These are phyloP conservation scores for Auricularia sp. DNA, from an alignment of 768 basidiomycete species.

Conservation along the genomic window DNA sequence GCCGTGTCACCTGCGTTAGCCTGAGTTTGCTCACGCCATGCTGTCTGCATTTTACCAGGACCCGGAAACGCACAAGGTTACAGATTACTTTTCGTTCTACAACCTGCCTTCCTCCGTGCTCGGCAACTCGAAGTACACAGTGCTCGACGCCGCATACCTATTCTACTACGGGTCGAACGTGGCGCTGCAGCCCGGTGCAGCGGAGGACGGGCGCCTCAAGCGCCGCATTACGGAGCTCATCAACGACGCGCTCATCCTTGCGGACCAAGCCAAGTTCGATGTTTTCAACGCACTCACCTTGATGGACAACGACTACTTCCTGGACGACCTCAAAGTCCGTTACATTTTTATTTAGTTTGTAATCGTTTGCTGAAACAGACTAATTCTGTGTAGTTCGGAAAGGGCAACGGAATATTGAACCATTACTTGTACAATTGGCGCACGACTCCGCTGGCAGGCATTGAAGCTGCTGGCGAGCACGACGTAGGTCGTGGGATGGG, in stretches of 20 bases:
- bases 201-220: constrained; percentile 54
- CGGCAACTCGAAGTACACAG: constrained; percentile 52
- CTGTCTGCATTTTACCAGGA: constrained; percentile 38
- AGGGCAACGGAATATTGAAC: constrained; percentile 83
- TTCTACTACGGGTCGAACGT: constrained; percentile 88
- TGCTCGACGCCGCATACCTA: constrained; percentile 87
- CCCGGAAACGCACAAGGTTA: constrained; percentile 69
- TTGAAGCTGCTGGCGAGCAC: constrained; percentile 36
- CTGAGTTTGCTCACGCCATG: too few species aligned
- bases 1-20: constrained; percentile 8
- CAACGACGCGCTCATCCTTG: constrained; percentile 70
- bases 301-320: constrained; percentile 83
- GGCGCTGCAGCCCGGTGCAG: constrained; percentile 51
- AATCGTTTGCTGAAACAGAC: background rate
- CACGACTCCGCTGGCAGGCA: constrained; percentile 67
- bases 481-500: constrained; percentile 53
- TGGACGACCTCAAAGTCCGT: constrained; percentile 72
- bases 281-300: constrained; percentile 92
- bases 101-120: constrained; percentile 92
- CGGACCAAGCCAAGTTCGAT: constrained; percentile 80
- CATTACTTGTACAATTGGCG: constrained; percentile 96
- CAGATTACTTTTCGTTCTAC: constrained; percentile 96
- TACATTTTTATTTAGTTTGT: background rate
- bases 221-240: constrained; percentile 62
- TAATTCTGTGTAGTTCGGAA: constrained; percentile 58